These are phyloP conservation scores for Quercus tomentella DNA, from an alignment of 331 rosid genomes.

Conservation along the genomic window DNA sequence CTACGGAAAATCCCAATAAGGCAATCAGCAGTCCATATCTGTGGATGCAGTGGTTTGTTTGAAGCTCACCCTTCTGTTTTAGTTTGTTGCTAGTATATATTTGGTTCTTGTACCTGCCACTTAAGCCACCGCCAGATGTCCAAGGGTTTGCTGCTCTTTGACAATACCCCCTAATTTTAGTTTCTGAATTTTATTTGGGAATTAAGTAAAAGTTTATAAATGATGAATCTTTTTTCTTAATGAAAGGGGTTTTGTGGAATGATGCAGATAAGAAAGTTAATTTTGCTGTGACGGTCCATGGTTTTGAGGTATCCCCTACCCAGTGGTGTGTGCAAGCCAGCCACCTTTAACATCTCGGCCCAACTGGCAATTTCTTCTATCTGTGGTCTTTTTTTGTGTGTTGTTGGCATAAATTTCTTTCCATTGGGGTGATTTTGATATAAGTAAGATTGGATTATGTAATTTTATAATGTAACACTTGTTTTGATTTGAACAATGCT, in stretches of 20 bases:
- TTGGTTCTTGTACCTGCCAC: too few species aligned
- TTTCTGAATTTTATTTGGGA: background rate
- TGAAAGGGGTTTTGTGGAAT: background rate
- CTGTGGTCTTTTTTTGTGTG: too few species aligned
- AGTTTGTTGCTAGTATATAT: too few species aligned
- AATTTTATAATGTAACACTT: background rate
- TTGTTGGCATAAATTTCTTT: background rate
- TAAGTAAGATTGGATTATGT: background rate
- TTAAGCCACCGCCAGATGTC: too few species aligned
- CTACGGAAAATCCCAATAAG: too few species aligned
- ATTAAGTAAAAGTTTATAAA: background rate
- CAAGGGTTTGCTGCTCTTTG: background rate
- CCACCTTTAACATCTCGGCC: slow-evolving; percentile 72
- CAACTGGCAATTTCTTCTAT: slow-evolving; percentile 41
- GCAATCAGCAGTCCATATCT: too few species aligned
- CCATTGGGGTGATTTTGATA: background rate
- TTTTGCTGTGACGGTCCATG: slow-evolving; percentile 62
- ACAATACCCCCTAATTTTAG: too few species aligned
- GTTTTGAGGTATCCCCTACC: slow-evolving; percentile 62
- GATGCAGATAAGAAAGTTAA: slow-evolving; percentile 49
- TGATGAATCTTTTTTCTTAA: background rate
- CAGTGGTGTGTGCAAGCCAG: slow-evolving; percentile 63
- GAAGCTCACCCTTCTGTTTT: too few species aligned
- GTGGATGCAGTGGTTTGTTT: too few species aligned
- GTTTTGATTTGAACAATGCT: too few species aligned